Base-by-base conservation (phyloP, 163 green algal genomes). In the Scenedesmus sp. region DNA sequence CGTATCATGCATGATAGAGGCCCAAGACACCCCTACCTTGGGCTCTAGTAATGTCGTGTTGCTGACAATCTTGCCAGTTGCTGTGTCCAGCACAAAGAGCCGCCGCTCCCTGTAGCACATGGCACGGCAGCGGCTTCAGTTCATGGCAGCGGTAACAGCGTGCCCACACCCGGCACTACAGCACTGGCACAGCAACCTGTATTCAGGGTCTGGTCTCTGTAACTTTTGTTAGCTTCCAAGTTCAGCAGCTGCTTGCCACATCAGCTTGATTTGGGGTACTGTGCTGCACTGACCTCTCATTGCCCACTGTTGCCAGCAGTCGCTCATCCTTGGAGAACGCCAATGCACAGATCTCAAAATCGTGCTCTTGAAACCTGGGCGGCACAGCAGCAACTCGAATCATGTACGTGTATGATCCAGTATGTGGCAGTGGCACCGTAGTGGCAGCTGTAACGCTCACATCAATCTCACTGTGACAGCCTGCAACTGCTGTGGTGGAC, bases 311-410 rank as follows among this genome's bases (percentile, higher is more conserved):
- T 23, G 92, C 66, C 20, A 96, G 93, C 85, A 96, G 89, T 2
- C 91, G 89, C 46, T 95, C 92, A 57, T 95, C 94, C 2, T 52
- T 54, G 0, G 92, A 95, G 88, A 96, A 96, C 6, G 34, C 82
- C 34, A 96, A 56, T 26, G 86, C 76, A 16, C 70, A 82, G 1
- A 96, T 91, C 83, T 94, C 94, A n/a, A 91, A 10, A 56, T 96
- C 93, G 46, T 96, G 94, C 89, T 96, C 94, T 55, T 95, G 92
- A 84, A 96, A 96, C 85, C 93, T 95, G 92, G 9, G 46, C 10
- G 56, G 52, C n/a, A n/a, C 77, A 85, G 52, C 77, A 60, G 2
- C 46, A 85, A 59, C 82, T n/a, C 56, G 82, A 26, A 46, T 26
- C 20, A 67, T 15, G 18, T 20, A 46, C 34, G 34, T 46, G 34